Base-by-base conservation (phyloP, 2,329 filamentous ascomycete species). In the Septoria petroselini region DNA sequence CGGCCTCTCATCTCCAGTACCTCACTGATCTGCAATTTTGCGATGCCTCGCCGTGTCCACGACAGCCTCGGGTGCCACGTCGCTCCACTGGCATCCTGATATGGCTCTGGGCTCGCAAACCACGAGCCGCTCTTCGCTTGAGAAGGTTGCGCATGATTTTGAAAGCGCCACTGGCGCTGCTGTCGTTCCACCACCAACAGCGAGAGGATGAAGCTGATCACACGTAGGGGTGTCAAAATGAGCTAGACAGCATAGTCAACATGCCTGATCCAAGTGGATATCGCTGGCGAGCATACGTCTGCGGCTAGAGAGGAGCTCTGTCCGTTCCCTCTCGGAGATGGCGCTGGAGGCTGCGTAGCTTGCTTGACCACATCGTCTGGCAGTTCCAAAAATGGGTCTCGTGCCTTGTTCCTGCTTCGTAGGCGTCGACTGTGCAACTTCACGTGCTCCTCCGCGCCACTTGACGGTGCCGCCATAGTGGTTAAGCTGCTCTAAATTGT, bases 181-280 rank as follows among this genome's bases (percentile, higher is more conserved):
- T 74, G 74, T 42, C 76, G 70, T 69, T 86, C 83, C 35, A 86
- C 76, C 43, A 85, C 67, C 63, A 77, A 74, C 38, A 87, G 77
- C 1, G 83, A 86, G 56, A 86, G 38, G 34, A 88, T 65, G 68
- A 86, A 86, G 17, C 81, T 78, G 42, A 81, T 71, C 64, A 86
- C 79, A 56, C 81, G 74, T 54, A 86, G 58, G 6, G 84, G 83
- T 0, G 82, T 84, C 68, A 84, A 73, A 58, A 86, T 53, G 39
- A 68, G 54, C 65, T 68, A 21, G 35, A 37, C 18, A 34, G 29
- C 25, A 23, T 31, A 34, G 37, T 40, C 35, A 31, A 30, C 18
- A 14, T 18, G 17, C 9, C 4, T 27, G 9, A 7, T 29, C 8
- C 9, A 33, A 31, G 23, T 34, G 33, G 27, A 35, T 14, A 33